Base-by-base conservation (phyloP, 306 rosid genomes). In the Vigna angularis region DNA sequence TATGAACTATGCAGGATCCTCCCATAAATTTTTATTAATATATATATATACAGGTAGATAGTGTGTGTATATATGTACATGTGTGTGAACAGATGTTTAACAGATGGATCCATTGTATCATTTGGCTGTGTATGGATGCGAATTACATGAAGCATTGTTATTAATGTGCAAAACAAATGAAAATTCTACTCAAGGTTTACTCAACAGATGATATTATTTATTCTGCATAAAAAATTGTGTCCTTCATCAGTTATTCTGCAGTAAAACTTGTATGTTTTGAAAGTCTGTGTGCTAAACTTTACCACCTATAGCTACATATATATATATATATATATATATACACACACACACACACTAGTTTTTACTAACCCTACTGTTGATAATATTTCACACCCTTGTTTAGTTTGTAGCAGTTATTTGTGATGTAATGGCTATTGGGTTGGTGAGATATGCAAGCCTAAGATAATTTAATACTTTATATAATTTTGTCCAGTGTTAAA, bases 21-120 rank as follows among this genome's bases (percentile, higher is more conserved):
- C 65, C 66, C 15, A 64, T 7, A 30, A 76, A 53, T 55, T 28
- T 52, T 62, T 61, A 44, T 42, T 42, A 42, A 34, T 42, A 57
- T 3, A 7, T 16, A 66, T 28, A 28, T 3, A 28, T 28, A 28
- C 4, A 30, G 4, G 5, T 30, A 30, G 4, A 30, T 30, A 30
- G 28, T 30, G 5, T 30, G 5, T 30, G 5, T 30, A 4, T 30
- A 28, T 28, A 30, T 30, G 5, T 30, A 30, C 28, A 26, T 30
- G 34, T 30, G 34, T 30, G 5, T 30, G 34, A 30, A 30, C 5
- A 30, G 34, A 30, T 4, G 34, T 30, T 30, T 30, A 38, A 38
- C 9, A 38, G 83, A 79, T 71, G 55, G 47, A 30, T 40, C 18
- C 32, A 67, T 78, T 49, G 24, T 22, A 59, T 26, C 28, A 56